A percentile compares a stretch with the other conserved stretches of the same genome.
phyloP scores from a whole-genome alignment of 176 grass and related monocot genomes.

The Pontederia paniculata region DNA sequence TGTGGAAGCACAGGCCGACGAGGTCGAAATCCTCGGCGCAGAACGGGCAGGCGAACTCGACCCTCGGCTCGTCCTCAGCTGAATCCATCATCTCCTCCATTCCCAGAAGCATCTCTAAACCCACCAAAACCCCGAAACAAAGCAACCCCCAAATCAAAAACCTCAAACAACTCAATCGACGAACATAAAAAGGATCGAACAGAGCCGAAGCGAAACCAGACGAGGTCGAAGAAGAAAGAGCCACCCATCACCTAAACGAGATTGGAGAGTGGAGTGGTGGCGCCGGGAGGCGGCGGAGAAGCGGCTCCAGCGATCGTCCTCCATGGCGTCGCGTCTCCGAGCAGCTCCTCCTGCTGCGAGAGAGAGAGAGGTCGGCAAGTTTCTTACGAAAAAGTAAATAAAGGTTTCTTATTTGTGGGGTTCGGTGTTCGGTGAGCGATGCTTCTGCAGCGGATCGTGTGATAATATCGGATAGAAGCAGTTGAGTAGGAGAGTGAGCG shows the following conservation, averaged over 20 bases:
- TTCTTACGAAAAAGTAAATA: no score
- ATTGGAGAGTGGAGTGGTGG: conserved; percentile 13
- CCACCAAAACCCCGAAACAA: conserved; percentile 13
- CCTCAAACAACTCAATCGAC: neutral
- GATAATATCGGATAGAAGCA: no score
- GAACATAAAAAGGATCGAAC: neutral
- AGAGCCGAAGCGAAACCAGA: neutral
- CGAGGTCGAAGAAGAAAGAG: neutral
- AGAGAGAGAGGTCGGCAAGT: neutral
- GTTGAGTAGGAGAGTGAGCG: no score
- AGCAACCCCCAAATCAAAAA: neutral
- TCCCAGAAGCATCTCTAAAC: conserved; percentile 47
- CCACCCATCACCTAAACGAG: conserved; percentile 28
- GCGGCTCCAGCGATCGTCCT: conserved; percentile 45
- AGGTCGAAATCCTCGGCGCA: conserved; percentile 70
- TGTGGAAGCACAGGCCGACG: conserved; percentile 56
- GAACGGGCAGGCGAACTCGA: conserved; percentile 69
- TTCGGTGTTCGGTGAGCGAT: no score
- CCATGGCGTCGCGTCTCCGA: conserved; percentile 31
- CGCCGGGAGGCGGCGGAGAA: conserved; percentile 26
- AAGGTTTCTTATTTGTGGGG: no score
- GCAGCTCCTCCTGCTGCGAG: neutral
- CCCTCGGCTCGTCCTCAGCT: conserved; percentile 35
- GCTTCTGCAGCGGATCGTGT: no score
- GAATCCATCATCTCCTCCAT: conserved; percentile 49